Evolutionary conservation across 768 basidiomycete genomes (phyloP).

Genomic region (Glaciozyma antarctica): DNA sequence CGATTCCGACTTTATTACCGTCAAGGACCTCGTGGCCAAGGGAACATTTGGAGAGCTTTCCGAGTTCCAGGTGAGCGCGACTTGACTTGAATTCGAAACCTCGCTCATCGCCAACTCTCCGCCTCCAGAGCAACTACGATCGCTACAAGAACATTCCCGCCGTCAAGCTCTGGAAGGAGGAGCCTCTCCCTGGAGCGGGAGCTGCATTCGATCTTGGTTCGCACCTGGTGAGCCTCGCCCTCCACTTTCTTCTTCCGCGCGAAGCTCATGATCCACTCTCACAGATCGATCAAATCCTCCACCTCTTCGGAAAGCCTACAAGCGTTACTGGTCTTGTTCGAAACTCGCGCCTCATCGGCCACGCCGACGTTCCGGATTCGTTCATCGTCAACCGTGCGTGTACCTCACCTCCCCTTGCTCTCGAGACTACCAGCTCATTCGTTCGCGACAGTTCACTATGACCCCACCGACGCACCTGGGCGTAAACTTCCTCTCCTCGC

Average conservation of each 20-base stretch:
- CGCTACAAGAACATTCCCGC: constrained; percentile 45
- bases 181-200: constrained; percentile 53
- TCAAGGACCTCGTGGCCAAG: constrained; percentile 51
- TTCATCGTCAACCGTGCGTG: constrained; percentile 34
- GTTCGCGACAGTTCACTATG: constrained; percentile 34
- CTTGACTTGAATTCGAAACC: not conserved
- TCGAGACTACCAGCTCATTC: not conserved
- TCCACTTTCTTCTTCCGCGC: not conserved
- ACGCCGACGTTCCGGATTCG: constrained; percentile 40
- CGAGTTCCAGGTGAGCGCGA: constrained; percentile 15
- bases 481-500: constrained; percentile 49
- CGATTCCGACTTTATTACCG: constrained; percentile 66
- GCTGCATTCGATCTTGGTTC: constrained; percentile 67
- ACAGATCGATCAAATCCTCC: constrained; percentile 60
- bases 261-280: not conserved
- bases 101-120: not conserved
- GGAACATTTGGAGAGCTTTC: constrained; percentile 37
- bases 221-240: constrained; percentile 46
- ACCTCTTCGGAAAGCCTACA: constrained; percentile 64
- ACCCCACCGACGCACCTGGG: constrained; percentile 25
- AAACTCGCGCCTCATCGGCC: constrained; percentile 52
- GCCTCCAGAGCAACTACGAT: constrained; percentile 51
- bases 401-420: too few species aligned
- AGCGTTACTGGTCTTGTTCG: constrained; percentile 59
- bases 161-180: constrained; percentile 64